phyloP scores from a whole-genome alignment of 75 land plant species.

The Picea sitchensis region DNA sequence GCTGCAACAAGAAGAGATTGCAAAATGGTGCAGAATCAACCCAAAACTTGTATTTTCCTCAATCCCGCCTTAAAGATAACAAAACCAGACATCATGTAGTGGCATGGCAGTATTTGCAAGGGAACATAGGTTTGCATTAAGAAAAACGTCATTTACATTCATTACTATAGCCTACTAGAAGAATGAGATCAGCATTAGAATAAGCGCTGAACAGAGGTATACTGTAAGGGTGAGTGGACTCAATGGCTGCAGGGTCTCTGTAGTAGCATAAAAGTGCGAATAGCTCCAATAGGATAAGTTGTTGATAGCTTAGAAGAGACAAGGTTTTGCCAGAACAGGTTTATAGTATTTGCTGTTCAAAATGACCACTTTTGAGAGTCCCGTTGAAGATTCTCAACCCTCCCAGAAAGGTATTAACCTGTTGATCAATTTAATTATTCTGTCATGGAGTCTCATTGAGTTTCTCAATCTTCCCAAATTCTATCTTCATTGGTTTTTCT shows the following conservation, averaged over 20 bases:
- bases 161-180: not conserved
- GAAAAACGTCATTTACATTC: not conserved
- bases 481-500: not conserved
- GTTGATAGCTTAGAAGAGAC: not conserved
- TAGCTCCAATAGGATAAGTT: not conserved
- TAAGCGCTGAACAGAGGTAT: no score
- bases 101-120: no score
- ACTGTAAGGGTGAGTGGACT: not conserved
- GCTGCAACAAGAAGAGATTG: not conserved
- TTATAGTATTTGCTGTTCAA: not conserved
- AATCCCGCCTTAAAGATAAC: not conserved
- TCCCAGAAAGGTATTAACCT: not conserved
- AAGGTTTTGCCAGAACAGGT: not conserved
- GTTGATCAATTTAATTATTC: not conserved
- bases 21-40: not conserved
- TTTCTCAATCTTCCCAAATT: not conserved
- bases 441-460: not conserved
- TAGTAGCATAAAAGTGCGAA: not conserved
- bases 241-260: not conserved
- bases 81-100: not conserved
- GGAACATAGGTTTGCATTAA: not conserved
- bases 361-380: not conserved
- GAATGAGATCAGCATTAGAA: no score
- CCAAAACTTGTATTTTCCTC: not conserved
- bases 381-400: not conserved